A percentile compares a stretch with the other conserved stretches of the same genome.
Conservation (phyloP, 371 early-diverging fungal genomes). For the Capniomyces stellatus region DNA sequence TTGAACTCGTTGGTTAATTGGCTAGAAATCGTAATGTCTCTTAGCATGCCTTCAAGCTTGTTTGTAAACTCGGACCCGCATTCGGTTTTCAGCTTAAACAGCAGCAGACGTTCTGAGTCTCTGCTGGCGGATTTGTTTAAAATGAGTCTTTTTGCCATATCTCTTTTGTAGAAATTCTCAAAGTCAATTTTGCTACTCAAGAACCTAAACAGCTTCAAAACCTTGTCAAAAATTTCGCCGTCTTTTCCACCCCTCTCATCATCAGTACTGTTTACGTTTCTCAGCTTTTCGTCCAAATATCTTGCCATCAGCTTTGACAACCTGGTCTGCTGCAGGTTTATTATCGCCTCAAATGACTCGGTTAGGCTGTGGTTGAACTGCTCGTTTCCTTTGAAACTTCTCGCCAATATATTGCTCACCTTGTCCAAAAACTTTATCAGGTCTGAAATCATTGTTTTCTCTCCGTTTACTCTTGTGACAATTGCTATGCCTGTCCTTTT, state of each 20-base stretch:
- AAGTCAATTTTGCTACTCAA: slow-evolving; percentile 88
- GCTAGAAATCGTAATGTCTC: slow-evolving; percentile 20
- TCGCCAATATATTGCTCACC: slow-evolving; percentile 38
- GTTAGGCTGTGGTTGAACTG: slow-evolving; percentile 45
- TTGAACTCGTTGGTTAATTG: slow-evolving; percentile 8
- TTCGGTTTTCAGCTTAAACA: slow-evolving; percentile 69
- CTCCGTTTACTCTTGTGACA: no score
- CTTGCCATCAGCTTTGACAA: slow-evolving; percentile 82
- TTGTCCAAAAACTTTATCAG: slow-evolving; percentile 47
- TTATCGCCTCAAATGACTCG: slow-evolving; percentile 70
- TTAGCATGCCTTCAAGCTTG: slow-evolving; percentile 60
- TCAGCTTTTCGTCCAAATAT: slow-evolving; percentile 42
- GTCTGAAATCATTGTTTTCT: slow-evolving; percentile 40
- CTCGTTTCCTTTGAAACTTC: slow-evolving; percentile 39
- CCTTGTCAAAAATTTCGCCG: slow-evolving; percentile 37
- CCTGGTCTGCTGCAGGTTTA: slow-evolving; percentile 64
- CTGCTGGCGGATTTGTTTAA: slow-evolving; percentile 50
- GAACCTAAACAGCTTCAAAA: slow-evolving; percentile 67
- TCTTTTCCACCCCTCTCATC: slow-evolving; percentile 39
- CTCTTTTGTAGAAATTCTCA: slow-evolving; percentile 84
- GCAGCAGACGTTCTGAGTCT: slow-evolving; percentile 68
- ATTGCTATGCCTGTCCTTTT: no score
- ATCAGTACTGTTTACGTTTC: slow-evolving; percentile 17
- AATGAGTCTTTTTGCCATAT: slow-evolving; percentile 72
- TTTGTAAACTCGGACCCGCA: slow-evolving; percentile 79